Base-by-base conservation (phyloP, 345 rosid genomes). In the Cardamine occulta region DNA sequence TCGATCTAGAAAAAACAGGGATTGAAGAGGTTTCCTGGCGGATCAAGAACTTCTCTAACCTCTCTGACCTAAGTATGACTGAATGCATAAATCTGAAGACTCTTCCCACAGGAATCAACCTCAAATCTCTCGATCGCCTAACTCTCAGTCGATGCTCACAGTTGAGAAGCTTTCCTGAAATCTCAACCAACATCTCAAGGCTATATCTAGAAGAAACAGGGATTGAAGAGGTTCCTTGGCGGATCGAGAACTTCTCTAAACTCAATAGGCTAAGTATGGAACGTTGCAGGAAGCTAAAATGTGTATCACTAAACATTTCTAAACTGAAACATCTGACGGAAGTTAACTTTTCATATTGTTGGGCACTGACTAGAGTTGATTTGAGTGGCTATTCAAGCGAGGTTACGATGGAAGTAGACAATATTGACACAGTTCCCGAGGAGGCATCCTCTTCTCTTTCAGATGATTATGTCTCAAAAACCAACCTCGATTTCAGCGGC, bases 101-200 rank as follows among this genome's bases (percentile, higher is more conserved):
- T 17, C 44, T 65, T 40, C 72, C 78, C 9, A 17, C 4, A 0
- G 44, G 19, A 2, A 44, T 65, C 49, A 18, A 53, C 32, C 8
- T 52, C 4, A 0, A 26, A 18, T 73, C 4, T 26, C 62, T 60
- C 18, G 8, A 12, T 12, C 0, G 5, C 31, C 66, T 55, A 14
- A 11, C 10, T 70, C 63, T 39, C 29, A 3, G 2, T 3, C 35
- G 66, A 1, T 83, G 86, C 74, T 19, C 23, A 24, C 32, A 8
- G 15, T 26, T 80, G 42, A 56, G 0, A 35, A 66, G 4, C 28
- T 72, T 80, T 59, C 80, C 77, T n/a, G 44, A 65, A n/a, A 58
- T 80, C 7, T 66, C 69, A 17, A 19, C 49, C 0, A 63, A 70
- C 63, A 66, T 82, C 31, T 3, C 42, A 7, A 0, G 0, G 1